Conservation (phyloP, 495 filamentous ascomycete species). For the Daldinia caldariorum region DNA sequence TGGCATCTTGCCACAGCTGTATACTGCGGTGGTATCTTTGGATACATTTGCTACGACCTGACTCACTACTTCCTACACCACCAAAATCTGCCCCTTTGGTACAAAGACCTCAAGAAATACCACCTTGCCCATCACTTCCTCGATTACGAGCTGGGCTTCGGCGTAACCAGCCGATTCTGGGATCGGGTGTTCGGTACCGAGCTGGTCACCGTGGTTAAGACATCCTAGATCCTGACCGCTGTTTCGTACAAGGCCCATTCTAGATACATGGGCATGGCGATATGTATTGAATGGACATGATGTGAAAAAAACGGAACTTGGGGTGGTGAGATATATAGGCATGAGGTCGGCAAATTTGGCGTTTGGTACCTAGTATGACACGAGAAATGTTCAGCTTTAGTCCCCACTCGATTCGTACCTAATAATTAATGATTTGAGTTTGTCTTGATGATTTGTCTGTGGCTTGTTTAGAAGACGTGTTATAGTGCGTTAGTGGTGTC, state of each 20-base stretch:
- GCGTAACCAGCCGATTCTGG: conserved; percentile 98
- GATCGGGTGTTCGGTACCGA: conserved; percentile 91
- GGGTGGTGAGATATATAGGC: conserved; percentile 15
- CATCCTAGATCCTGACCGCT: conserved; percentile 53
- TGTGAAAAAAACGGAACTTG: conserved; percentile 18
- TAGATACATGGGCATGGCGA: conserved; percentile 2
- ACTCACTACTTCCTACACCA: conserved; percentile 99
- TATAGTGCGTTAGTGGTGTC: neutral
- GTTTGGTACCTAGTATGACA: conserved; percentile 25
- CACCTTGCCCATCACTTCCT: conserved; percentile 97
- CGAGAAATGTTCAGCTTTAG: conserved; percentile 40
- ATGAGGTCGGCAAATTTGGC: conserved; percentile 34
- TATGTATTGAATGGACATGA: conserved; percentile 18
- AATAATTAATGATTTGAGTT: conserved; percentile 32
- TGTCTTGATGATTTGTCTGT: neutral
- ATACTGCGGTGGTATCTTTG: conserved; percentile 92
- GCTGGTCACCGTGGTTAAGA: conserved; percentile 68
- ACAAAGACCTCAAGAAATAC: conserved; percentile 91
- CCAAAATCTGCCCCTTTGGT: conserved; percentile 87
- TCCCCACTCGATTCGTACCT: conserved; percentile 31
- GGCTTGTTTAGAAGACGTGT: neutral
- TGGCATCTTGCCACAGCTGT: conserved; percentile 81
- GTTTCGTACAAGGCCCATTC: conserved; percentile 7
- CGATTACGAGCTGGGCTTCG: conserved; percentile 97
- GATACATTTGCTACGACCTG: conserved; percentile 95